Base-by-base conservation (phyloP, 1,284 basidiomycete species). In the Rhodotorula sp. region DNA sequence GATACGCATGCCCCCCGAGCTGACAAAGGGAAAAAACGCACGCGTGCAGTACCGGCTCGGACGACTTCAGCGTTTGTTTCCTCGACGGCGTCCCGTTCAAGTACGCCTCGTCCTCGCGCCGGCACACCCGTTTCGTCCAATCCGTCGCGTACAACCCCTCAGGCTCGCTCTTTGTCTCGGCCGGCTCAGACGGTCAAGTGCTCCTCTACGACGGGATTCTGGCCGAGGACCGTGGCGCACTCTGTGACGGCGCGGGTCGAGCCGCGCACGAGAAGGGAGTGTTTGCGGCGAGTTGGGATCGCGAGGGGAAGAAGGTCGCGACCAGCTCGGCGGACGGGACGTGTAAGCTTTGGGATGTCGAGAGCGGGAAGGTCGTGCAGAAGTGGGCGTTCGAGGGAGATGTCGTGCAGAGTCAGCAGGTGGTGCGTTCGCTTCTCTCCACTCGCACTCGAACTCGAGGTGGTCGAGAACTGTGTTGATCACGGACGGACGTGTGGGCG, bases 71-170 rank as follows among this genome's bases (percentile, higher is more conserved):
- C 34, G 89, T 98, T 72, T 85, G 91, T 52, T 90, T 97, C 78
- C 89, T 79, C 60, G 75, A 78, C 84, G 92, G 90, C 20, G 87
- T 87, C 0, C 94, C 94, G 0, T 96, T 88, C 85, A 95, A 94
- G 80, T 94, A 88, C 75, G 87, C 69, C 31, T 62, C 70, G 89
- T 87, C 87, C n/a, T 89, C 94, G 80, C 88, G 87, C 77, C 90
- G 89, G 0, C 96, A 99, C 80, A 89, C 89, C 5, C 91, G 91
- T 78, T 99, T 97, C 79, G 92, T 99, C 8, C 93, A 97, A 80
- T 92, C 97, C 69, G 87, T 98, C 63, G 67, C 67, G 37, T 75
- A 75, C 51, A 56, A 64, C 2, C 87, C 89, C 0, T 88, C 88
- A 46, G 94, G 93, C 6, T 86, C 89, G 58, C 83, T 88, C 31